Evolutionary conservation across 305 asterid species (phyloP), one percentile per base, ranked within the genome.

Genomic region (Fraxinus baroniana): DNA sequence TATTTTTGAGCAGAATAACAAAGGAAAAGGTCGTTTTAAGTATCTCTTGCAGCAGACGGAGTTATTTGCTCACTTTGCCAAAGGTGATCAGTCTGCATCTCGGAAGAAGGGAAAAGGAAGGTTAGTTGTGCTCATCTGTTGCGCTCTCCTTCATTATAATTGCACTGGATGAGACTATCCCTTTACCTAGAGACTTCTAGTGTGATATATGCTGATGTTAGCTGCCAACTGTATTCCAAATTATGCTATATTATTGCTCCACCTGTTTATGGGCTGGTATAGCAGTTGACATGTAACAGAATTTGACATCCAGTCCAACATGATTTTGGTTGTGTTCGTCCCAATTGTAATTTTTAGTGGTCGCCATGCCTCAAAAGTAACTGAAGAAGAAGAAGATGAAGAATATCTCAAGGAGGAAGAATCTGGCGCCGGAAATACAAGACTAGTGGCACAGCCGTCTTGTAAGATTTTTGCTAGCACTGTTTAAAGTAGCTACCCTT

Each of bases 351-450:
- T 79, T 84, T 86, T 84, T 78, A 97, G 99, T 90, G 99, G 99
- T 55, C 98, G 99, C 84, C 98, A 97, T 89, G 97, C 97, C 46
- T 96, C 99, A 4, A 96, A 96, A 92, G 33, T 90, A 76, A 96
- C 99, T 77, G 99, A 96, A 90, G 97, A 97, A 89, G 99, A 97
- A 89, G 99, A 97, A 89, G 99, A 94, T 82, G 97, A 93, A 79
- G 98, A 90, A 85, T 97, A 89, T 83, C 96, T 97, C 86, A 94
- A 97, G 88, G 99, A 94, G 88, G 99, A 92, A 87, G 98, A 94
- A 82, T 86, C 97, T 81, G 98, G 93, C 64, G 70, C 92, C 15
- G 97, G 97, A 87, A 91, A 88, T 85, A 97, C 98, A 30, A 91
- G 99, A 74, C 94, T 97, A 20, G 77, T 93, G 89, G 91, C 90